Evolutionary conservation across 2,329 filamentous ascomycete species (phyloP).

Genomic region (Calonectria pauciramosa): DNA sequence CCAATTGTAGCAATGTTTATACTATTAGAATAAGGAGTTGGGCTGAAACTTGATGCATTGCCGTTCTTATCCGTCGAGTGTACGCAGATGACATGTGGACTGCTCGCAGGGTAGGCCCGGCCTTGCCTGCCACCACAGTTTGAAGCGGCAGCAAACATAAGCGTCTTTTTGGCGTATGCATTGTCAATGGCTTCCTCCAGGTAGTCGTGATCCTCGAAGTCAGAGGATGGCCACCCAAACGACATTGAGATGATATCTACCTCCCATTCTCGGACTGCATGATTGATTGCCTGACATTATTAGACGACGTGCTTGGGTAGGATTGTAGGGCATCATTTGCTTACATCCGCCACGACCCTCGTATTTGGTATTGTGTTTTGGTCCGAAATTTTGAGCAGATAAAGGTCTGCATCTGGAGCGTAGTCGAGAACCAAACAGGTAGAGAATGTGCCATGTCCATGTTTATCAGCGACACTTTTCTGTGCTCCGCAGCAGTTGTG

Average conservation of each 20-base stretch:
- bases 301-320: no score
- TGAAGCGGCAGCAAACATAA: constrained; percentile 29
- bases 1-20: constrained; percentile 25
- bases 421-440: constrained; percentile 9
- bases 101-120: constrained; percentile 27
- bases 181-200: constrained; percentile 2
- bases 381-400: constrained; percentile 1
- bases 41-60: constrained; percentile 19
- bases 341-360: not conserved
- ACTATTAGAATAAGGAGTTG: constrained; percentile 13
- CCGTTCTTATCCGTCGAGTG: constrained; percentile 29
- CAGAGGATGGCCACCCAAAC: constrained; percentile 29
- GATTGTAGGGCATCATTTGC: no score
- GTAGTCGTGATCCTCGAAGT: not conserved
- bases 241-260: constrained; percentile 43
- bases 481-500: not conserved
- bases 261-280: constrained; percentile 22
- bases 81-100: constrained; percentile 25
- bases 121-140: constrained; percentile 18
- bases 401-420: constrained; percentile 2
- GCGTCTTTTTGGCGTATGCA: not conserved
- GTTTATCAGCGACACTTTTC: not conserved
- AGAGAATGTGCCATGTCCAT: constrained; percentile 17
- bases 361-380: not conserved
- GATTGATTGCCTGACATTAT: constrained; percentile 37